Evolutionary conservation across 352 stramenopile genomes (phyloP), one percentile per base, ranked within the genome.

Genomic region (Phytophthora pluvialis): DNA sequence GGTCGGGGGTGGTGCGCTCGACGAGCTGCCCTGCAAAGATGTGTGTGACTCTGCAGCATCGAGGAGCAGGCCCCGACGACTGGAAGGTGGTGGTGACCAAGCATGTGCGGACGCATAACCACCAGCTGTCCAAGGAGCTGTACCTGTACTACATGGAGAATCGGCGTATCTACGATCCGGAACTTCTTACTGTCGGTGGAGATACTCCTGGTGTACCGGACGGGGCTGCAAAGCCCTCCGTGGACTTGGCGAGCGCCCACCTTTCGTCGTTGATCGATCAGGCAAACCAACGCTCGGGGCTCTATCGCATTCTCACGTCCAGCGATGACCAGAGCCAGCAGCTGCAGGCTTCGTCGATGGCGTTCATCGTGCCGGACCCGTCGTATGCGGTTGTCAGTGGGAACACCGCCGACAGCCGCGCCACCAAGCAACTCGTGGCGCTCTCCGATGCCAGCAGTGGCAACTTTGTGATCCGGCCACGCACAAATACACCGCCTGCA

Each of bases 81-180:
- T 93, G 84, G 84, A 78, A 90, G 54, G 76, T 91, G 7, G 77
- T 93, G 12, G 77, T 93, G 29, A 93, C 84, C 42, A 90, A 89
- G 38, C 84, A 93, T 54, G 65, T 86, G 29, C 80, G 79, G 21
- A 77, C 72, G 18, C 84, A 93, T 60, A 93, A 93, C 57, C 84
- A 93, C 43, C 79, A 80, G 40, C 64, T 93, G 21, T 90, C 80
- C 12, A 89, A 83, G 55, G 82, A 91, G 26, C 58, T 93, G 43
- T 93, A 78, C 51, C 40, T 90, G 26, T 89, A 90, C 44, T 93
- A 93, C 75, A 80, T 73, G 13, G 84, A 91, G 54, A 90, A 93
- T 52, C 77, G 84, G 0, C 84, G 84, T 10, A 93, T 90, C 38
- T 93, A 91, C 52, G 81, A 93, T 43, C 80, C 80, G 0, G 84